These are phyloP conservation scores for Penicillium silybi DNA, from an alignment of 495 filamentous ascomycete genomes.

Conservation along the genomic window DNA sequence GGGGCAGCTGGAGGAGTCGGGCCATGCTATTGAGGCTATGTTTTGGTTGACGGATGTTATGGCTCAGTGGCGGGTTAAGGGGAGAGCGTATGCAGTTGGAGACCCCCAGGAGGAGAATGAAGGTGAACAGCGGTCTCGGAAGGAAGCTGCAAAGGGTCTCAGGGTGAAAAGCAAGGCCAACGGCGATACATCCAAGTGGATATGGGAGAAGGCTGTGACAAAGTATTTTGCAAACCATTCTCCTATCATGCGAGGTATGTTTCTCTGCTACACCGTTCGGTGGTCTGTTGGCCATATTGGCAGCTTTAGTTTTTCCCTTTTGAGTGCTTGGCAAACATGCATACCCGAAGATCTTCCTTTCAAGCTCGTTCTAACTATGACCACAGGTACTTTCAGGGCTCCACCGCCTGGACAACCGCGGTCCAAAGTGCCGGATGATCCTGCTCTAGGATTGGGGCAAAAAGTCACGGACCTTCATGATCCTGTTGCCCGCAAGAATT, in stretches of 20 bases:
- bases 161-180: slow-evolving; percentile 28
- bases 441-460: slow-evolving; percentile 57
- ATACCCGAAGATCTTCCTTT: not conserved
- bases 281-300: not conserved
- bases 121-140: slow-evolving; percentile 29
- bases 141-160: slow-evolving; percentile 37
- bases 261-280: slow-evolving; percentile 2
- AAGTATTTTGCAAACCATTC: slow-evolving; percentile 84
- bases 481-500: slow-evolving; percentile 66
- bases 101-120: slow-evolving; percentile 52
- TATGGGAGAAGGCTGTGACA: slow-evolving; percentile 71
- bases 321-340: not conserved
- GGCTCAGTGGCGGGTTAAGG: slow-evolving; percentile 83
- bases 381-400: slow-evolving; percentile 62
- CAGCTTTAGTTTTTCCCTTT: not conserved
- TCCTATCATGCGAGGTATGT: slow-evolving; percentile 66
- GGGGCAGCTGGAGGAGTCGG: slow-evolving; percentile 52
- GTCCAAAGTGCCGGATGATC: slow-evolving; percentile 40
- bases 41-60: slow-evolving; percentile 72
- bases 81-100: slow-evolving; percentile 69
- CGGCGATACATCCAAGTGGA: slow-evolving; percentile 45
- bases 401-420: slow-evolving; percentile 69
- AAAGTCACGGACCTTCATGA: slow-evolving; percentile 67
- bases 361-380: slow-evolving; percentile 3
- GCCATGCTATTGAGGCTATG: slow-evolving; percentile 70